A percentile compares a stretch with the other conserved stretches of the same genome.
Evolutionary conservation across 129 eudicot genomes (phyloP).

Genomic region (Daucus carota): DH1_v3.0 NC_030383.2:2142501-2143000

Average conservation of each 20-base stretch:
- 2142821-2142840: background rate
- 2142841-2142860: background rate
- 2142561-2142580: conserved; percentile 7
- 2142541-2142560: background rate
- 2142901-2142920: background rate
- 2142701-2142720: background rate
- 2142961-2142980: background rate
- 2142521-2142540: background rate
- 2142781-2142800: background rate
- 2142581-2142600: conserved; percentile 8
- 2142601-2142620: background rate
- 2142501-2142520: background rate
- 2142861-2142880: background rate
- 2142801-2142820: background rate
- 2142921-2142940: background rate
- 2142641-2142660: background rate
- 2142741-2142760: background rate
- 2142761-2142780: background rate
- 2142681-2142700: too few relatives aligned
- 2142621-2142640: background rate
- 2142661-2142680: background rate
- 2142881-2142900: background rate
- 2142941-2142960: background rate
- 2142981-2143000: background rate
- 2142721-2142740: background rate